phyloP scores from a whole-genome alignment of 257 asterid genomes.

The Solanum lycopersicoides region DNA sequence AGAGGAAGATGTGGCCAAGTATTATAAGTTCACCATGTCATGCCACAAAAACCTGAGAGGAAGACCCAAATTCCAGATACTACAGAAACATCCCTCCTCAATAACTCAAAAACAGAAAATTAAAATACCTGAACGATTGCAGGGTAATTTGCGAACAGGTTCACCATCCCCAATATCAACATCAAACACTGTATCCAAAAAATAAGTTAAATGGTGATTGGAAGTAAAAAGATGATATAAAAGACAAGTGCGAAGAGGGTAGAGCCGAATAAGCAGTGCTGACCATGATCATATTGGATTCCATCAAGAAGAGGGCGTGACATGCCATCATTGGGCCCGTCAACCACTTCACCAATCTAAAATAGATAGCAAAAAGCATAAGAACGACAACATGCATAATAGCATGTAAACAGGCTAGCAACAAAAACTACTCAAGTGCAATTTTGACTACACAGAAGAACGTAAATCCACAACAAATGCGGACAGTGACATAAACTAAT shows the following conservation, averaged over 20 bases:
- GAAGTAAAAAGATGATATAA: neutral
- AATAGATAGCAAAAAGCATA: neutral
- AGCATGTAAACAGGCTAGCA: neutral
- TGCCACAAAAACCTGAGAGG: neutral
- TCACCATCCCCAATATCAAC: conserved; percentile 99
- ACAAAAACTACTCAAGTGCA: neutral
- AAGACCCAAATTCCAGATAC: neutral
- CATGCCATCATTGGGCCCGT: conserved; percentile 75
- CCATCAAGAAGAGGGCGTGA: conserved; percentile 54
- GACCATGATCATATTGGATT: conserved; percentile 75
- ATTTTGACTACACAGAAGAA: neutral
- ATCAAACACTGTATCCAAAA: conserved; percentile 65
- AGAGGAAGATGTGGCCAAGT: neutral
- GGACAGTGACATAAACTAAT: neutral
- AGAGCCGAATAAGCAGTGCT: conserved; percentile 11
- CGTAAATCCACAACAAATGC: neutral
- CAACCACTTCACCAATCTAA: conserved; percentile 97
- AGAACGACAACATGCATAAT: neutral
- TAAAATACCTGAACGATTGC: conserved; percentile 73
- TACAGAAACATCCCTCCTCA: neutral
- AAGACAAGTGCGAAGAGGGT: conserved; percentile 5
- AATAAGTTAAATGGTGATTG: conserved; percentile 15
- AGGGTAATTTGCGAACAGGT: conserved; percentile 89
- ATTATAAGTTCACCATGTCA: neutral
- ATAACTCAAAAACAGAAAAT: neutral